Conservation (phyloP, 768 basidiomycete species). For the Tricholoma bakamatsutake region DNA sequence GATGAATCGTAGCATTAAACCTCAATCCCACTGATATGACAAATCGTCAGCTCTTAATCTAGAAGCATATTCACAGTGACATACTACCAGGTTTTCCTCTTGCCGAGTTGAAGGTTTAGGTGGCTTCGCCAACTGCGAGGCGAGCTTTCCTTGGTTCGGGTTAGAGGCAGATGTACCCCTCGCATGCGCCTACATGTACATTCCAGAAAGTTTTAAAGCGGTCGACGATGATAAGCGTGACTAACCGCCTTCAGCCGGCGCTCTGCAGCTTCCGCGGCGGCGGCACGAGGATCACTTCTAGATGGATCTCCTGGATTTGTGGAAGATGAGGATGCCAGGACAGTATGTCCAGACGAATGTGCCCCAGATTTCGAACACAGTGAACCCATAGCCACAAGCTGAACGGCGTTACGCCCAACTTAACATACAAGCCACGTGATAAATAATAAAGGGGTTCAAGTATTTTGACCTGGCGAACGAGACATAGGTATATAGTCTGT, state of each 20-base stretch:
- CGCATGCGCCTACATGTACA: conserved; percentile 32
- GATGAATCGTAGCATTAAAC: neutral
- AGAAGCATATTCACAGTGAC: neutral
- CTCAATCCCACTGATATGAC: conserved; percentile 16
- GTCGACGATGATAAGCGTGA: conserved; percentile 7
- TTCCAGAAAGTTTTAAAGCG: conserved; percentile 11
- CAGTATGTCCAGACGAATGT: conserved; percentile 42
- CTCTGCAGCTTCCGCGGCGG: conserved; percentile 61
- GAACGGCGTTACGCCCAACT: neutral
- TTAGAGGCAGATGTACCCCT: conserved; percentile 39
- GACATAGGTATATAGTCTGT: conserved; percentile 43
- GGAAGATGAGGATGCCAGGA: conserved; percentile 35
- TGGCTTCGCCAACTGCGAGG: conserved; percentile 36
- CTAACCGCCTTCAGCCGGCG: conserved; percentile 52
- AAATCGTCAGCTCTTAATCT: conserved; percentile 8
- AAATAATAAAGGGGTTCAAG: neutral
- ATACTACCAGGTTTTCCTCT: conserved; percentile 25
- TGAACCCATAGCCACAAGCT: conserved; percentile 42
- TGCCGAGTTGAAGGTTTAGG: conserved; percentile 28
- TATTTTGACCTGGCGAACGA: conserved; percentile 14
- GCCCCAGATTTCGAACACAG: conserved; percentile 46
- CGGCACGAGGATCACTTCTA: conserved; percentile 40
- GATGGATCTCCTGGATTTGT: conserved; percentile 24
- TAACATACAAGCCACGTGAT: neutral
- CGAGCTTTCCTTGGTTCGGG: conserved; percentile 43